Evolutionary conservation across 2,329 filamentous ascomycete species (phyloP).

Genomic region (Claviceps digitariae): DNA sequence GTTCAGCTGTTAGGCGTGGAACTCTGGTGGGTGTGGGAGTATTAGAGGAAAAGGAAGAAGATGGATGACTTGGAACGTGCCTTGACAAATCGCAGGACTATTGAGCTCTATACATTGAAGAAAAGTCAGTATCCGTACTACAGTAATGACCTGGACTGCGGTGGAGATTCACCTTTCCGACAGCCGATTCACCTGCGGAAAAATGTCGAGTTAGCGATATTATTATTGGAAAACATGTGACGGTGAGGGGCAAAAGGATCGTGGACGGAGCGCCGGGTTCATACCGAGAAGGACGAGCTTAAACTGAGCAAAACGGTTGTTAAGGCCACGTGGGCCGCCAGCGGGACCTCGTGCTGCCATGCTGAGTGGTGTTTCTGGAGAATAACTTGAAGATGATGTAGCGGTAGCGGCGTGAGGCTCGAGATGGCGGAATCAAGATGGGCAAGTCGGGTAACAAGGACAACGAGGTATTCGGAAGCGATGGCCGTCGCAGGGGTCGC

Average conservation of each 20-base stretch:
- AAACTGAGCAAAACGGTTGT: conserved; percentile 94
- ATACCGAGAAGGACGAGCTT: conserved; percentile 93
- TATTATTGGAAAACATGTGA: not conserved
- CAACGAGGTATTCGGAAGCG: not conserved
- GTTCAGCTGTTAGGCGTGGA: conserved; percentile 3
- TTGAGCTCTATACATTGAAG: conserved; percentile 63
- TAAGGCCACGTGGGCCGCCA: conserved; percentile 46
- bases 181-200: conserved; percentile 78
- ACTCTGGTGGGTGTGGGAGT: not conserved
- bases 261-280: conserved; percentile 15
- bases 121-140: conserved; percentile 9
- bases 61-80: conserved; percentile 33
- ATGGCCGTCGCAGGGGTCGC: not conserved
- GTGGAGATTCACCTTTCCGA: conserved; percentile 66
- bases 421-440: not conserved
- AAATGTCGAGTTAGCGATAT: conserved; percentile 6
- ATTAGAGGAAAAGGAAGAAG: not conserved
- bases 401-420: not conserved
- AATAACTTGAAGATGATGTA: not conserved
- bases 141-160: not conserved
- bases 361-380: conserved; percentile 9
- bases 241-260: not conserved
- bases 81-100: conserved; percentile 97
- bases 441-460: not conserved
- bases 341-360: conserved; percentile 77